phyloP scores from a whole-genome alignment of 352 stramenopile species.

The Globisporangium mamillatum region DNA sequence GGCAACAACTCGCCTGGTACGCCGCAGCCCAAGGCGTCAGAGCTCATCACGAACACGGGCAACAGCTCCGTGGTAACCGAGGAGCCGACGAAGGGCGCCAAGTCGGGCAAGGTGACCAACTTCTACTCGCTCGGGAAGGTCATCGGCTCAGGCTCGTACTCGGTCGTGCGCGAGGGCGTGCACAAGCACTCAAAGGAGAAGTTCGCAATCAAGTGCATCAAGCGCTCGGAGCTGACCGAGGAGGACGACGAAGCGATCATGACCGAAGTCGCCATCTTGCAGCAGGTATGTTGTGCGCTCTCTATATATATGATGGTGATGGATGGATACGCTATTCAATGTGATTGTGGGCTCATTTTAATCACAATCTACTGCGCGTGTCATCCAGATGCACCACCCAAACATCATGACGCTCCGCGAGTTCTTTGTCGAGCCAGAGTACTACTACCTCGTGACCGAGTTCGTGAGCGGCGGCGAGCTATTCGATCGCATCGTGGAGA shows the following conservation, averaged over 20 bases:
- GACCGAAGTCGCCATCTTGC: constrained; percentile 78
- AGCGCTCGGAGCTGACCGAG: constrained; percentile 66
- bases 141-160: constrained; percentile 89
- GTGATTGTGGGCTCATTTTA: not conserved
- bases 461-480: constrained; percentile 85
- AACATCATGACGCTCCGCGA: constrained; percentile 91
- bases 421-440: constrained; percentile 87
- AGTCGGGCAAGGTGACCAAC: constrained; percentile 60
- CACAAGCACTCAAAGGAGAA: constrained; percentile 77
- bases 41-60: constrained; percentile 7
- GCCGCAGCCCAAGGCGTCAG: constrained; percentile 9
- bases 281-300: constrained; percentile 29
- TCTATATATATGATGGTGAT: not conserved
- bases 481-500: constrained; percentile 89
- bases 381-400: constrained; percentile 68
- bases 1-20: constrained; percentile 12
- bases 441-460: constrained; percentile 89
- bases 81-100: constrained; percentile 18
- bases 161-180: constrained; percentile 81
- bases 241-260: constrained; percentile 82
- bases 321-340: not conserved
- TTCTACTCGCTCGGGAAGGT: constrained; percentile 74
- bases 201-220: constrained; percentile 92
- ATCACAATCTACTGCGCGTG: not conserved
- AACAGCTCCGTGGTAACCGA: constrained; percentile 20